phyloP scores from a whole-genome alignment of 1,284 basidiomycete genomes.

The Ustilago tritici region DNA sequence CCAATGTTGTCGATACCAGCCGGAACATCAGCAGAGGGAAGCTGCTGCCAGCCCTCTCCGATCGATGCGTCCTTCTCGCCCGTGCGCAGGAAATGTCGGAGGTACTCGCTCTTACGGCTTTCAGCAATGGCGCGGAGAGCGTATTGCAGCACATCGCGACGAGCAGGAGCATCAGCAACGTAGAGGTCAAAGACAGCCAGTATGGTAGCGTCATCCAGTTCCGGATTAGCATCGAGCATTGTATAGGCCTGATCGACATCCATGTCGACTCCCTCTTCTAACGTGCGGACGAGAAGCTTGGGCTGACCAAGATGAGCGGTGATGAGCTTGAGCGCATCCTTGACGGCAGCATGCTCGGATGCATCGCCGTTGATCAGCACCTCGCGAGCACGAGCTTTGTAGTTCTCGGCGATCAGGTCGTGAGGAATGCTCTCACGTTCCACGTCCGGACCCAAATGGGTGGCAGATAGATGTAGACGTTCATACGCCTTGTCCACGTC shows the following conservation, averaged over 20 bases:
- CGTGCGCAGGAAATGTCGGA: conserved; percentile 77
- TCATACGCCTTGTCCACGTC: conserved; percentile 51
- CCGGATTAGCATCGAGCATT: conserved; percentile 78
- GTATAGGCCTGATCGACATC: conserved; percentile 79
- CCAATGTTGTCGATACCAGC: conserved; percentile 90
- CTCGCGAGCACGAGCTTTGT: conserved; percentile 39
- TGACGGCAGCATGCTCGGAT: conserved; percentile 38
- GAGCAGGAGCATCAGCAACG: conserved; percentile 75
- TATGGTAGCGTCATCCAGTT: conserved; percentile 81
- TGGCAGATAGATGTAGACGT: conserved; percentile 28
- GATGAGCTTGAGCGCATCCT: conserved; percentile 46
- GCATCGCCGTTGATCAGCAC: conserved; percentile 39
- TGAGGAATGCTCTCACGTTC: conserved; percentile 31
- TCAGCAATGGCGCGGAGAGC: conserved; percentile 73
- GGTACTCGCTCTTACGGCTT: conserved; percentile 78
- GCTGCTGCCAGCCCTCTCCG: conserved; percentile 52
- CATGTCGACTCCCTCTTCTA: conserved; percentile 70
- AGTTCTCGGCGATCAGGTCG: conserved; percentile 44
- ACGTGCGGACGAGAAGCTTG: conserved; percentile 23
- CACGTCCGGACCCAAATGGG: conserved; percentile 36
- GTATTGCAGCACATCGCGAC: conserved; percentile 63
- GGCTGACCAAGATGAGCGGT: conserved; percentile 26
- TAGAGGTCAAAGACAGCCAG: conserved; percentile 80
- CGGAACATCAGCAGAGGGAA: conserved; percentile 76
- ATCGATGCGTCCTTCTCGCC: conserved; percentile 72